phyloP scores from a whole-genome alignment of 23 red algal genomes.

The Chondrus crispus region DNA sequence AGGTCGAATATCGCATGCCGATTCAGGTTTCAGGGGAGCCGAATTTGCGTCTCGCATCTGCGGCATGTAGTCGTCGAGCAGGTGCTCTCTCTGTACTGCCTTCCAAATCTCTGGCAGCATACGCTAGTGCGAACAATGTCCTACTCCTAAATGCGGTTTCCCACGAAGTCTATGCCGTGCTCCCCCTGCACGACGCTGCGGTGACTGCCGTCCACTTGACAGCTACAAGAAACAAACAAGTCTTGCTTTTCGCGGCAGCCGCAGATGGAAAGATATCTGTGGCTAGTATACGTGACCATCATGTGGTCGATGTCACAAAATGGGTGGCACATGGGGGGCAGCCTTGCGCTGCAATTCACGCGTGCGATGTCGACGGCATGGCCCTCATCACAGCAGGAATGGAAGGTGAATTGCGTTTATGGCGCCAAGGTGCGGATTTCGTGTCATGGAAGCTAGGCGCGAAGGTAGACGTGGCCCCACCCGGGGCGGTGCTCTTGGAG shows the following conservation, averaged over 20 bases:
- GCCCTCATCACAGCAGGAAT: neutral
- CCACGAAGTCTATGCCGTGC: neutral
- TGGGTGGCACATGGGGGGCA: neutral
- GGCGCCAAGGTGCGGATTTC: neutral
- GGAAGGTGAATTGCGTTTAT: neutral
- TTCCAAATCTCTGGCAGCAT: constrained; percentile 6
- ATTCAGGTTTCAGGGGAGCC: too few species aligned
- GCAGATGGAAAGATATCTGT: constrained; percentile 21
- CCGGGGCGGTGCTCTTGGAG: constrained; percentile 16
- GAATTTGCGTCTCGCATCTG: constrained; percentile 34
- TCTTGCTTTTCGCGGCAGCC: constrained; percentile 16
- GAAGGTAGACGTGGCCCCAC: neutral
- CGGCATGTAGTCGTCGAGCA: constrained; percentile 17
- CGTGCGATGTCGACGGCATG: neutral
- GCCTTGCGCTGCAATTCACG: constrained; percentile 19
- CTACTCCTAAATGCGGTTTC: constrained; percentile 14
- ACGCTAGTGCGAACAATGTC: constrained; percentile 34
- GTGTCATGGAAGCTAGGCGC: neutral
- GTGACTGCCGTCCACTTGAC: constrained; percentile 16
- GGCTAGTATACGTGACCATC: too few species aligned
- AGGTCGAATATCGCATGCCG: too few species aligned
- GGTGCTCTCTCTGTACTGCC: neutral
- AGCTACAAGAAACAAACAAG: neutral
- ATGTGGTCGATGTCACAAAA: neutral
- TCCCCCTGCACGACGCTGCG: constrained; percentile 11